phyloP scores from a whole-genome alignment of 495 filamentous ascomycete species.

The Thermochaetoides thermophila region DNA sequence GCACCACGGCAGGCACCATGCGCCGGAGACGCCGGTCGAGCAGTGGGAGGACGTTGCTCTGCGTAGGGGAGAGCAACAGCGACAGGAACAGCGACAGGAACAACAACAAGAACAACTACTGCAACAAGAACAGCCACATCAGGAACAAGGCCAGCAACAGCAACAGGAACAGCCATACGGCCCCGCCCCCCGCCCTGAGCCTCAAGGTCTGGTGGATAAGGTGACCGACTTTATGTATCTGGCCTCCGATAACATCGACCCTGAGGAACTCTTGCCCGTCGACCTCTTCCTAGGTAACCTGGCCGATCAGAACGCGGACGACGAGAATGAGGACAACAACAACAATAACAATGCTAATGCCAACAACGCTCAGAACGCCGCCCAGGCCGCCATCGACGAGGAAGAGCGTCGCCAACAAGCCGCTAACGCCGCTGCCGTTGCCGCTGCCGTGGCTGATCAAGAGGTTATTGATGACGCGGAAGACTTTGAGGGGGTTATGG shows the following conservation, averaged over 20 bases:
- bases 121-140: neutral
- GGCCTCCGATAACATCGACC: slow-evolving; percentile 17
- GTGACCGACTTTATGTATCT: slow-evolving; percentile 38
- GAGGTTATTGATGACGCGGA: slow-evolving; percentile 67
- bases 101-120: no score
- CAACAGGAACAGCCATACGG: no score
- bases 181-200: slow-evolving; percentile 8
- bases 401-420: slow-evolving; percentile 19
- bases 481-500: slow-evolving; percentile 94
- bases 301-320: slow-evolving; percentile 25
- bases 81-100: no score
- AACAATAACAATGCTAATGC: no score
- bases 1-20: no score
- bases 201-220: slow-evolving; percentile 19
- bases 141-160: no score
- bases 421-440: slow-evolving; percentile 26
- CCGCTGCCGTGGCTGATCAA: slow-evolving; percentile 30
- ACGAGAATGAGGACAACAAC: slow-evolving; percentile 8
- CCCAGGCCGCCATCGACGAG: no score
- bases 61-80: no score
- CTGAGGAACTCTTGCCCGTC: slow-evolving; percentile 17
- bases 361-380: no score
- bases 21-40: no score
- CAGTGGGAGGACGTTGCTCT: no score
- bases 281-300: slow-evolving; percentile 19